A percentile compares a stretch with the other conserved stretches of the same genome.
Conservation (phyloP, 495 filamentous ascomycete species). For the Talaromyces ruber region DNA sequence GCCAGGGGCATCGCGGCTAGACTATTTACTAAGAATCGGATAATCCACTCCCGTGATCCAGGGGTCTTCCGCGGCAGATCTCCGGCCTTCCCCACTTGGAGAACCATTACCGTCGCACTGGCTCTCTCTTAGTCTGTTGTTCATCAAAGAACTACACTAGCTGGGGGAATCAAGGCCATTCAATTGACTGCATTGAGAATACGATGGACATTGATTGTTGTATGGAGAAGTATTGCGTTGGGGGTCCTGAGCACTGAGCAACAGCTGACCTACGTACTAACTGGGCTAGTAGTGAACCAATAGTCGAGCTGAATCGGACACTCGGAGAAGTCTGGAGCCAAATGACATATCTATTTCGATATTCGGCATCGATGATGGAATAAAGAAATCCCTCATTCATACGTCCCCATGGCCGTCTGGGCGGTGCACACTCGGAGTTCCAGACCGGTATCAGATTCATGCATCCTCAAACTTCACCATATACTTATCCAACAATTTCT, state of each 20-base stretch:
- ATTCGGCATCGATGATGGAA: not conserved
- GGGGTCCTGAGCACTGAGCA: not conserved
- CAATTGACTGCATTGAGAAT: not conserved
- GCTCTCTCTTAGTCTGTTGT: not conserved
- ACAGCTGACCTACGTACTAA: not conserved
- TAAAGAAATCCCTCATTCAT: not conserved
- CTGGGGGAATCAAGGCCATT: not conserved
- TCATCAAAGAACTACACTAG: not conserved
- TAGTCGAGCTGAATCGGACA: not conserved
- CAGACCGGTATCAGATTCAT: not conserved
- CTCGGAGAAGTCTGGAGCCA: not conserved
- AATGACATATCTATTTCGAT: not conserved
- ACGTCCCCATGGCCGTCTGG: not conserved
- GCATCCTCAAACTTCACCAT: not conserved
- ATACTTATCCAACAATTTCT: not conserved
- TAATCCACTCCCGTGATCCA: not conserved
- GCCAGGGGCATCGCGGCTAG: not conserved
- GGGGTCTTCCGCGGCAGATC: not conserved
- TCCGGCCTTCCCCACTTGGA: not conserved
- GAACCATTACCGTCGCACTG: constrained; percentile 55
- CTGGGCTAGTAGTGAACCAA: not conserved
- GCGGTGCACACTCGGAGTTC: not conserved
- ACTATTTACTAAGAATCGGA: not conserved
- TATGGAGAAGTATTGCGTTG: not conserved
- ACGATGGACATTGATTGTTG: not conserved